Evolutionary conservation across 371 early-diverging fungal genomes (phyloP).

Genomic region (Quaeritorhiza haematococci): DNA sequence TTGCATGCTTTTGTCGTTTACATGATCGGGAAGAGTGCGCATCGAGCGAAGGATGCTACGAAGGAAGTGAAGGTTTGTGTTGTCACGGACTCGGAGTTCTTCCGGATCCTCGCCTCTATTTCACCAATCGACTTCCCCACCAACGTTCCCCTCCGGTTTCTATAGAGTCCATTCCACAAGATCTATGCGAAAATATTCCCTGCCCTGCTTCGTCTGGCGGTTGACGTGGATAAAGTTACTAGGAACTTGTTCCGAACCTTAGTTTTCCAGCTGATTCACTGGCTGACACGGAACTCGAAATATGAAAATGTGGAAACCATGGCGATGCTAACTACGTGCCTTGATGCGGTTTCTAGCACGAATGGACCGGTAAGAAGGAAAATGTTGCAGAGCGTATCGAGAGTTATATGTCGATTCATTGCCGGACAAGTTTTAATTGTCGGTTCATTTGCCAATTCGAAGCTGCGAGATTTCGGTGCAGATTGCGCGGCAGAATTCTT

Average conservation of each 20-base stretch:
- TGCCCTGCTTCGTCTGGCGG: conserved; percentile 59
- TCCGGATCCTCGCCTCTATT: no score
- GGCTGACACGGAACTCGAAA: conserved; percentile 69
- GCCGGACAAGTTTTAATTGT: no score
- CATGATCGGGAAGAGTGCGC: conserved; percentile 70
- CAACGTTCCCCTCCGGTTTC: no score
- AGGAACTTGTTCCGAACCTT: conserved; percentile 61
- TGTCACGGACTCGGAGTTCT: neutral
- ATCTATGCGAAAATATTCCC: conserved; percentile 67
- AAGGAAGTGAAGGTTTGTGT: conserved; percentile 12
- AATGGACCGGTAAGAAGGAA: conserved; percentile 19
- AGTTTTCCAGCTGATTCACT: conserved; percentile 67
- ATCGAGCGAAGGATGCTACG: no score
- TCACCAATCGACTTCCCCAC: no score
- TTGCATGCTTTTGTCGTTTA: conserved; percentile 64
- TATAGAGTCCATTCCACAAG: no score
- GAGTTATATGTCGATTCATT: no score
- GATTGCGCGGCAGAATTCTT: conserved; percentile 71
- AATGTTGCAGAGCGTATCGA: no score
- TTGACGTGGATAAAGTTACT: conserved; percentile 67
- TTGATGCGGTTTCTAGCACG: conserved; percentile 52
- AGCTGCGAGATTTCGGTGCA: conserved; percentile 69
- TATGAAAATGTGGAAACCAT: conserved; percentile 74
- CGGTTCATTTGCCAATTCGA: conserved; percentile 1
- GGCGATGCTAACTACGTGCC: conserved; percentile 58